A percentile compares a stretch with the other conserved stretches of the same genome.
These are phyloP conservation scores for Hymenotorrendiella dingleyae DNA, from an alignment of 2,329 filamentous ascomycete species.

Conservation along the genomic window DNA sequence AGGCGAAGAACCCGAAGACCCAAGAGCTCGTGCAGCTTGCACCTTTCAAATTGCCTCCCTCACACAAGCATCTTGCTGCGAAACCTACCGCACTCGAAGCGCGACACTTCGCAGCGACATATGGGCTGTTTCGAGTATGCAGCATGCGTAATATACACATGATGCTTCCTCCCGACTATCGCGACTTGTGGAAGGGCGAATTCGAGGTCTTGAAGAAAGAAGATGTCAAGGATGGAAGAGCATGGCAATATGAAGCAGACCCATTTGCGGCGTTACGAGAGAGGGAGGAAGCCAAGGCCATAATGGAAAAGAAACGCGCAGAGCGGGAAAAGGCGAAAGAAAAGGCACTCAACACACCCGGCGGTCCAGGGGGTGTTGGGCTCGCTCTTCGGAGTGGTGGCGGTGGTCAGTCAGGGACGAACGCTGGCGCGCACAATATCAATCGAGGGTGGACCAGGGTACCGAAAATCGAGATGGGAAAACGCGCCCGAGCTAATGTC, in stretches of 20 bases:
- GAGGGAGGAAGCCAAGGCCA: slow-evolving; percentile 69
- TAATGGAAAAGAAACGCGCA: slow-evolving; percentile 72
- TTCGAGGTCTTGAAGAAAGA: slow-evolving; percentile 77
- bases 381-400: slow-evolving; percentile 47
- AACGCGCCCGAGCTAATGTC: slow-evolving; percentile 69
- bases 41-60: slow-evolving; percentile 73
- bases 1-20: slow-evolving; percentile 72
- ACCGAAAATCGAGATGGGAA: slow-evolving; percentile 90
- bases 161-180: slow-evolving; percentile 86
- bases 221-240: slow-evolving; percentile 72
- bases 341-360: slow-evolving; percentile 59
- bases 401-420: slow-evolving; percentile 33
- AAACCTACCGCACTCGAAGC: slow-evolving; percentile 83
- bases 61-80: slow-evolving; percentile 68
- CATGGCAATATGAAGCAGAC: slow-evolving; percentile 92
- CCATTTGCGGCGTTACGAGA: slow-evolving; percentile 80
- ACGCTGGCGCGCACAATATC: slow-evolving; percentile 32
- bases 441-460: slow-evolving; percentile 74
- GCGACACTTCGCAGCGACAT: slow-evolving; percentile 87
- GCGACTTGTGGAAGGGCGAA: slow-evolving; percentile 81
- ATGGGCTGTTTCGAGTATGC: slow-evolving; percentile 83
- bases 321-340: slow-evolving; percentile 63
- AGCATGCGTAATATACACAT: slow-evolving; percentile 96
- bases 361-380: slow-evolving; percentile 42
- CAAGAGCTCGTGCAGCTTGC: slow-evolving; percentile 69